Base-by-base conservation (phyloP, 345 rosid species). In the Toxicodendron radicans region DNA sequence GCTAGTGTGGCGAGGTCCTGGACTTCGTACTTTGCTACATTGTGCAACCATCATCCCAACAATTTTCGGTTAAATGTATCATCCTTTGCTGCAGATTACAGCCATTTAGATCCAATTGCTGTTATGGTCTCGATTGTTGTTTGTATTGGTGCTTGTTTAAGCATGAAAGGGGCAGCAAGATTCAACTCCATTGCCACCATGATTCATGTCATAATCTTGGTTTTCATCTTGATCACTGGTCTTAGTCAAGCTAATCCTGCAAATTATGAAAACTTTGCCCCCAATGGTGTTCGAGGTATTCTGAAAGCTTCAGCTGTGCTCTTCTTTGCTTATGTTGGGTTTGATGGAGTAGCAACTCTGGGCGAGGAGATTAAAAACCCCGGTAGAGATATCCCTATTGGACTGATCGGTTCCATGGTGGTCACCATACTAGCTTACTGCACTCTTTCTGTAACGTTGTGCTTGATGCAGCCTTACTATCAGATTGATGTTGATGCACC, bases 11-110 rank as follows among this genome's bases (percentile, higher is more conserved):
- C 96, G 4, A 85, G 96, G 32, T 83, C 97, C 0, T 94, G 94
- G 96, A 90, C 96, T 64, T 90, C 94, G 7, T 92, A 94, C 81
- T 89, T 89, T 18, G 93, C 97, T 45, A 87, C 97, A 8, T 84
- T 94, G 75, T 83, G 85, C 82, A 89, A 92, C 79, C 89, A 75
- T 2, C 21, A 80, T 0, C 90, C 96, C 2, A 64, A 84, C 18
- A 81, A 74, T 68, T 87, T 94, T 57, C 87, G 91, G 5, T 76
- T 89, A 78, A 70, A 78, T 56, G 84, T 77, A 14, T 71, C 81
- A 18, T 60, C 79, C 56, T 69, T 84, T 2, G 45, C 88, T 0
- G 49, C 73, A 0, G 81, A 76, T 46, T 87, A 81, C 60, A 64
- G 81, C 69, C 85, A 87, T 62, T 75, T 91, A 10, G 94, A 91